phyloP scores from a whole-genome alignment of 306 rosid genomes.

The Psophocarpus tetragonolobus region DNA sequence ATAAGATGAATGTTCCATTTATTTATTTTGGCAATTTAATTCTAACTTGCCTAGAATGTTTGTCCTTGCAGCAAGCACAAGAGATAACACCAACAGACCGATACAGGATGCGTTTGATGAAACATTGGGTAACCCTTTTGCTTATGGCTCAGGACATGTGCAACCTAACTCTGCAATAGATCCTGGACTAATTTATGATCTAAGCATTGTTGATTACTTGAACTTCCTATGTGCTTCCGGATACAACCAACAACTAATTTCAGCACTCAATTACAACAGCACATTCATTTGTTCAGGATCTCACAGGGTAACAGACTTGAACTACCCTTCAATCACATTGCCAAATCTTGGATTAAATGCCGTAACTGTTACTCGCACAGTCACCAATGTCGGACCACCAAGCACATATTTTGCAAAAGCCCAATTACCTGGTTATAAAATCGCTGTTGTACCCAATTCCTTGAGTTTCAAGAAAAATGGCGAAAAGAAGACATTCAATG shows the following conservation, averaged over 20 bases:
- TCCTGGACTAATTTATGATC: constrained; percentile 46
- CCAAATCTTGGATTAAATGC: constrained; percentile 38
- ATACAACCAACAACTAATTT: constrained; percentile 33
- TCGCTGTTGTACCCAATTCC: constrained; percentile 42
- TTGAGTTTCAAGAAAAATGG: constrained; percentile 48
- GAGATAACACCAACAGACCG: constrained; percentile 39
- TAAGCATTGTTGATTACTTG: constrained; percentile 33
- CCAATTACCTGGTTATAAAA: constrained; percentile 41
- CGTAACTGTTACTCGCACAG: constrained; percentile 30
- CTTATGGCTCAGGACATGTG: constrained; percentile 69
- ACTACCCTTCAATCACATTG: constrained; percentile 75
- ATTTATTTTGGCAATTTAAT: neutral
- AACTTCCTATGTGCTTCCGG: constrained; percentile 46
- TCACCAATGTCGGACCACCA: constrained; percentile 53
- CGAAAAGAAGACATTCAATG: constrained; percentile 54
- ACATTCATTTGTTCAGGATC: constrained; percentile 39
- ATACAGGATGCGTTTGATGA: constrained; percentile 36
- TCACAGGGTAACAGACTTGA: constrained; percentile 48
- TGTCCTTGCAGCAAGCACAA: constrained; percentile 49
- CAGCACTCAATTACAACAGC: constrained; percentile 30
- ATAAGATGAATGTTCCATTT: neutral
- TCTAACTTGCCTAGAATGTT: neutral
- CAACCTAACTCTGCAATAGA: constrained; percentile 52
- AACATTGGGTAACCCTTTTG: constrained; percentile 48
- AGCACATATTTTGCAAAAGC: constrained; percentile 49